These are phyloP conservation scores for Arthrobotrys musiformis DNA, from an alignment of 2,329 filamentous ascomycete genomes.

Conservation along the genomic window DNA sequence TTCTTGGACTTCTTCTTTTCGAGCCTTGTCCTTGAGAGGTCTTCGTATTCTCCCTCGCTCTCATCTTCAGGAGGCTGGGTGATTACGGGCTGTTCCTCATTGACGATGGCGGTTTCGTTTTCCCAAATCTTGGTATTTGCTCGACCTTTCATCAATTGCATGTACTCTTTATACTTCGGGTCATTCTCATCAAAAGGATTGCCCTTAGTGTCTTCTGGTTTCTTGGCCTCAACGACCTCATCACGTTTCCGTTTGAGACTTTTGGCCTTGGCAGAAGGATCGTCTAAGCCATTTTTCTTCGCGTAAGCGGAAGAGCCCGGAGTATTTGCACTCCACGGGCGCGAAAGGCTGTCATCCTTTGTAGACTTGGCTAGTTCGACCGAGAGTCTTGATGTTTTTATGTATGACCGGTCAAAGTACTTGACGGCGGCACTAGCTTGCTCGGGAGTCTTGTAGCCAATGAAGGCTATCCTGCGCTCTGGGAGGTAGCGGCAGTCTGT, in stretches of 20 bases:
- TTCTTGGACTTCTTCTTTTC: constrained; percentile 66
- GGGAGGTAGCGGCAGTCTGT: constrained; percentile 94
- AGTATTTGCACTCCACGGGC: constrained; percentile 62
- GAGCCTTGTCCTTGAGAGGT: constrained; percentile 65
- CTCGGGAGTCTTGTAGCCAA: constrained; percentile 86
- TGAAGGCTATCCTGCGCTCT: constrained; percentile 90
- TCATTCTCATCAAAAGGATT: constrained; percentile 67
- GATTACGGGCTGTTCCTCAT: constrained; percentile 13
- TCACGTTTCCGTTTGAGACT: constrained; percentile 76
- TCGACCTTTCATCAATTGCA: constrained; percentile 80
- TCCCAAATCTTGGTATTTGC: constrained; percentile 74
- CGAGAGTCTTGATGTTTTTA: constrained; percentile 92
- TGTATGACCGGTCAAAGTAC: constrained; percentile 95
- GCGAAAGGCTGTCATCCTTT: constrained; percentile 61
- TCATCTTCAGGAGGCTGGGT: constrained; percentile 64
- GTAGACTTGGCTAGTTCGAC: constrained; percentile 86
- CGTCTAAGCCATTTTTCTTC: constrained; percentile 58
- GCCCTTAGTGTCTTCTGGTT: constrained; percentile 11
- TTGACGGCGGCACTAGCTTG: constrained; percentile 85
- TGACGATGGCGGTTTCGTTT: constrained; percentile 64
- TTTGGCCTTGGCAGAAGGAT: constrained; percentile 45
- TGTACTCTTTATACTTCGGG: constrained; percentile 84
- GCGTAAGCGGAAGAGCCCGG: constrained; percentile 58
- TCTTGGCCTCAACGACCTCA: constrained; percentile 63
- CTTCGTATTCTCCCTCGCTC: constrained; percentile 81